phyloP scores from a whole-genome alignment of 805 yeast genomes.

The Kodamaea laetipori region DNA sequence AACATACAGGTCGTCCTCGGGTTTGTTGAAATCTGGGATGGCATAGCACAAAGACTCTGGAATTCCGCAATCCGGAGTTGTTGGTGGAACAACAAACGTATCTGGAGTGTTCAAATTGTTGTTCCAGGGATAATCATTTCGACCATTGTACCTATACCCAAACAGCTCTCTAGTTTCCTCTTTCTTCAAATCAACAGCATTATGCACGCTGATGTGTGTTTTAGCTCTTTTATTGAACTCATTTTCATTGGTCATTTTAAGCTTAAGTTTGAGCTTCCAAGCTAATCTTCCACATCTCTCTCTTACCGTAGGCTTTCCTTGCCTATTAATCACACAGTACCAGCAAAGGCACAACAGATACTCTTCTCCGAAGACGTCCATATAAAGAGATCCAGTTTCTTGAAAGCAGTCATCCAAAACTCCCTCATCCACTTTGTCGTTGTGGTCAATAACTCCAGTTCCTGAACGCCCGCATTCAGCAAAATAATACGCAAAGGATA shows the following conservation, averaged over 20 bases:
- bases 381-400: slow-evolving; percentile 16
- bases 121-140: slow-evolving; percentile 6
- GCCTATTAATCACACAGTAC: slow-evolving; percentile 12
- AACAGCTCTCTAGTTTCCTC: too few species aligned
- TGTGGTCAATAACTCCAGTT: slow-evolving; percentile 16
- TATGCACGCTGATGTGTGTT: slow-evolving; percentile 11
- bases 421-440: slow-evolving; percentile 12
- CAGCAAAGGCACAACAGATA: slow-evolving; percentile 18
- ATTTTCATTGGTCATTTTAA: too few species aligned
- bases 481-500: slow-evolving; percentile 20
- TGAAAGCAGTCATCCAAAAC: slow-evolving; percentile 10
- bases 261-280: slow-evolving; percentile 1
- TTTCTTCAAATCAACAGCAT: slow-evolving; percentile 2
- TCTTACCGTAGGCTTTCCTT: neutral
- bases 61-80: slow-evolving; percentile 6
- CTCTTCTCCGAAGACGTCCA: slow-evolving; percentile 12
- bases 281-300: too few species aligned
- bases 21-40: too few species aligned
- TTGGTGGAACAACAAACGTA: slow-evolving; percentile 16
- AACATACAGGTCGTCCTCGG: too few species aligned
- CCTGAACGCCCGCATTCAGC: slow-evolving; percentile 17
- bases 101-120: slow-evolving; percentile 2
- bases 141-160: neutral
- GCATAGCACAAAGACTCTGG: too few species aligned
- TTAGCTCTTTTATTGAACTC: neutral